Conservation (phyloP, 345 rosid species). For the Noccaea bulbosa region DNA sequence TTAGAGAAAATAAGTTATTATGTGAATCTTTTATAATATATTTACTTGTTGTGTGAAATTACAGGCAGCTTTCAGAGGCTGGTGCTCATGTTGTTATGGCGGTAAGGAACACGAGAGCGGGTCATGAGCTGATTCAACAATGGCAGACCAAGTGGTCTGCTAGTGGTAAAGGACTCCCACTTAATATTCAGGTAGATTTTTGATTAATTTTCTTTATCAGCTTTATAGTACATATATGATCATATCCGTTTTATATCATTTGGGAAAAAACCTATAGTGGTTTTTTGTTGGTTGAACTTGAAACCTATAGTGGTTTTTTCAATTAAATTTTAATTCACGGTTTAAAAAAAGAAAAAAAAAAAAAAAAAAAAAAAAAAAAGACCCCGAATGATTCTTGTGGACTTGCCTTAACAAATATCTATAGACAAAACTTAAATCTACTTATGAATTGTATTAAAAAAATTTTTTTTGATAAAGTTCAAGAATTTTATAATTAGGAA, state of each 20-base stretch:
- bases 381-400: not conserved
- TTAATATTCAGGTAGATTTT: conserved; percentile 23
- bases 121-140: conserved; percentile 32
- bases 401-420: not conserved
- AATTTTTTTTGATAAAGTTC: too few species aligned
- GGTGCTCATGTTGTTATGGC: conserved; percentile 96
- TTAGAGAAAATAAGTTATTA: not conserved
- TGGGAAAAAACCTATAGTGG: too few species aligned
- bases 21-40: not conserved
- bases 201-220: not conserved
- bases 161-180: conserved; percentile 31
- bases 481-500: not conserved
- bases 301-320: too few species aligned
- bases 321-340: too few species aligned
- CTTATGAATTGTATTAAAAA: too few species aligned
- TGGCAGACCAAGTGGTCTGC: conserved; percentile 40
- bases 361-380: too few species aligned
- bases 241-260: not conserved
- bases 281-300: too few species aligned
- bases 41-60: not conserved
- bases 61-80: conserved; percentile 81
- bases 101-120: conserved; percentile 48
- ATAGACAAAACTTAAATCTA: too few species aligned
- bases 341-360: too few species aligned
- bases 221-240: conserved; percentile 7